Percentiles rank a stretch among this genome's conserved stretches.
These are phyloP conservation scores for Calonectria honghensis DNA, from an alignment of 2,329 filamentous ascomycete genomes.

Conservation along the genomic window DNA sequence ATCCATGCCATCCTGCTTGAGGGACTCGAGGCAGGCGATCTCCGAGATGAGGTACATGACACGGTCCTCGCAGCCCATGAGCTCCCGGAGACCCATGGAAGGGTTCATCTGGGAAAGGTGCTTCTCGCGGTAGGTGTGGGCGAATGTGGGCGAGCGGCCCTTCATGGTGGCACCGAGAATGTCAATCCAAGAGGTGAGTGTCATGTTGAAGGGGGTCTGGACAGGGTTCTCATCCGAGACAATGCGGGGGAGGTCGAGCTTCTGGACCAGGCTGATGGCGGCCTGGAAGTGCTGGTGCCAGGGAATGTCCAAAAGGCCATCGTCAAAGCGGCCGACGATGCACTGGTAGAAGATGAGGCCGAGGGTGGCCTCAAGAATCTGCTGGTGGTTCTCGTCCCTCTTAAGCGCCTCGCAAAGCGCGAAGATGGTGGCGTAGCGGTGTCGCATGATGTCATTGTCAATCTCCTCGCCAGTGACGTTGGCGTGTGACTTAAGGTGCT, in stretches of 20 bases:
- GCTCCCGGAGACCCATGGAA: constrained; percentile 85
- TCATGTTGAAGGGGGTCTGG: constrained; percentile 95
- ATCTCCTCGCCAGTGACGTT: constrained; percentile 82
- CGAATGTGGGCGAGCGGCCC: constrained; percentile 89
- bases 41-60: constrained; percentile 99
- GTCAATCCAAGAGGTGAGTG: constrained; percentile 94
- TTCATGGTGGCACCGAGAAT: constrained; percentile 96
- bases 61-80: constrained; percentile 98
- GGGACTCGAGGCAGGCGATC: constrained; percentile 94
- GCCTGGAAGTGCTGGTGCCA: constrained; percentile 99
- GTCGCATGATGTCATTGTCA: constrained; percentile 92
- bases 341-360: constrained; percentile 98
- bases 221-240: constrained; percentile 73
- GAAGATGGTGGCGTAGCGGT: constrained; percentile 91
- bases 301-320: constrained; percentile 90
- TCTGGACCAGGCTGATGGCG: constrained; percentile 88
- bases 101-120: constrained; percentile 81
- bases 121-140: constrained; percentile 96
- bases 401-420: constrained; percentile 89
- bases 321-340: constrained; percentile 89
- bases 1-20: constrained; percentile 89
- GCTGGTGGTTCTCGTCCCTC: constrained; percentile 86
- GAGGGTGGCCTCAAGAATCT: constrained; percentile 93
- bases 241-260: constrained; percentile 84
- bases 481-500: constrained; percentile 87